A percentile compares a stretch with the other conserved stretches of the same genome.
phyloP scores from a whole-genome alignment of 75 land plant species.

The Cupressus sempervirens region DNA sequence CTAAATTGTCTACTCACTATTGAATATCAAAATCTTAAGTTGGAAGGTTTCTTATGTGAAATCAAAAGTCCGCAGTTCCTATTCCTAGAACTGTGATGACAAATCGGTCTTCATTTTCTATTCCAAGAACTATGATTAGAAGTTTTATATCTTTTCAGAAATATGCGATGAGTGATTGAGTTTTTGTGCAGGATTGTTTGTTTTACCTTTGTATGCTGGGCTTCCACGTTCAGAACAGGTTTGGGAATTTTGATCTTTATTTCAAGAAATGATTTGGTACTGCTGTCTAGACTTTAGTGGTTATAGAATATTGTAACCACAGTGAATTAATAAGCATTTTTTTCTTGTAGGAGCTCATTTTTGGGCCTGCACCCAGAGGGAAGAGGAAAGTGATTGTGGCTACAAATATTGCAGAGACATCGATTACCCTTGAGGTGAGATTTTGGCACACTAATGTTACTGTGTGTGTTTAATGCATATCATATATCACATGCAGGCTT shows the following conservation, averaged over 20 bases:
- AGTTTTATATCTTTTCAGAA: neutral
- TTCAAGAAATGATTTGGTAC: neutral
- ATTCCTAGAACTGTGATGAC: neutral
- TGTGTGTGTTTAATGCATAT: neutral
- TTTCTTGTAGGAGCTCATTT: slow-evolving; percentile 57
- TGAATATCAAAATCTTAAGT: neutral
- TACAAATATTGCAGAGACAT: slow-evolving; percentile 98
- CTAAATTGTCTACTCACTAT: neutral
- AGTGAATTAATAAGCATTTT: neutral
- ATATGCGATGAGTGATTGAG: neutral
- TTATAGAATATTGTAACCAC: neutral
- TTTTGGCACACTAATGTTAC: neutral
- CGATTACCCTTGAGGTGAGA: slow-evolving; percentile 83
- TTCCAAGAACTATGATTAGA: neutral
- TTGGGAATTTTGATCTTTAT: neutral
- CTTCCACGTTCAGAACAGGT: slow-evolving; percentile 90
- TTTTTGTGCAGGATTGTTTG: slow-evolving; percentile 49
- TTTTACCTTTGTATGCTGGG: slow-evolving; percentile 85
- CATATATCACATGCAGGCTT: neutral
- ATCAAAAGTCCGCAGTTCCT: neutral
- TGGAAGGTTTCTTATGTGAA: neutral
- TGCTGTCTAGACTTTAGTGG: neutral
- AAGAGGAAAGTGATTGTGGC: slow-evolving; percentile 94
- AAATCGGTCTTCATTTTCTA: neutral
- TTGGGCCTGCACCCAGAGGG: slow-evolving; percentile 78